Evolutionary conservation across 768 basidiomycete species (phyloP).

Genomic region (Auricularia cornea): DNA sequence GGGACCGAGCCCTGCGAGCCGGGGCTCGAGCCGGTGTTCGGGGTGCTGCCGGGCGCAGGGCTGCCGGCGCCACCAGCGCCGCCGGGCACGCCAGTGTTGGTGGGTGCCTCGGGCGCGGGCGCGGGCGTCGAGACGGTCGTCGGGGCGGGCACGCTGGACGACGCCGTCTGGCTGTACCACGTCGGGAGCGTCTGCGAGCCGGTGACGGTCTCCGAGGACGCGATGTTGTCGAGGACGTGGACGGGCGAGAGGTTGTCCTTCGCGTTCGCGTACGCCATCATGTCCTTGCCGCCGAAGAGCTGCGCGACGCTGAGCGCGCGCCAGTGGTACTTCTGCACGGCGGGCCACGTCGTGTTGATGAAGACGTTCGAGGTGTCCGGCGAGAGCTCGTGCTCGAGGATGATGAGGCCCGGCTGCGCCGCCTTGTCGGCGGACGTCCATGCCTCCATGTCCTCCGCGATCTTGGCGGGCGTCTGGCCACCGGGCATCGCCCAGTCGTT

Average conservation of each 20-base stretch:
- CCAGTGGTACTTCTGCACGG: conserved; percentile 67
- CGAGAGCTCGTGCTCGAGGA: conserved; percentile 78
- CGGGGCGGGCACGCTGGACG: neutral
- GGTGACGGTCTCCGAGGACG: neutral
- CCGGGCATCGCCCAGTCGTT: conserved; percentile 49
- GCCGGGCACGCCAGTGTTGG: conserved; percentile 11
- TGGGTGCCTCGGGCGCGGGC: too few species aligned
- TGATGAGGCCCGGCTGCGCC: conserved; percentile 72
- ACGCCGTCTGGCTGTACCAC: neutral
- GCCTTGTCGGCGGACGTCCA: conserved; percentile 58
- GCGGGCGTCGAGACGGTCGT: neutral
- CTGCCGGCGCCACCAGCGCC: conserved; percentile 5
- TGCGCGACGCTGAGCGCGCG: conserved; percentile 46
- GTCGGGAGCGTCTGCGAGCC: neutral
- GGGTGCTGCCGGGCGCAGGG: neutral
- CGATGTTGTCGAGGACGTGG: neutral
- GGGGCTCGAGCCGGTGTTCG: neutral
- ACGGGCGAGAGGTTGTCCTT: conserved; percentile 8
- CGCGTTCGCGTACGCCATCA: conserved; percentile 16
- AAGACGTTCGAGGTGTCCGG: conserved; percentile 56
- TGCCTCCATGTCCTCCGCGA: conserved; percentile 41
- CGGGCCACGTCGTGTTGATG: conserved; percentile 46
- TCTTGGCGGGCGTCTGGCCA: conserved; percentile 28
- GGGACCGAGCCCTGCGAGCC: neutral
- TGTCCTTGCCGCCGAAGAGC: conserved; percentile 14